Conservation (phyloP, 2,329 filamentous ascomycete species). For the Scytalidium lignicola region DNA sequence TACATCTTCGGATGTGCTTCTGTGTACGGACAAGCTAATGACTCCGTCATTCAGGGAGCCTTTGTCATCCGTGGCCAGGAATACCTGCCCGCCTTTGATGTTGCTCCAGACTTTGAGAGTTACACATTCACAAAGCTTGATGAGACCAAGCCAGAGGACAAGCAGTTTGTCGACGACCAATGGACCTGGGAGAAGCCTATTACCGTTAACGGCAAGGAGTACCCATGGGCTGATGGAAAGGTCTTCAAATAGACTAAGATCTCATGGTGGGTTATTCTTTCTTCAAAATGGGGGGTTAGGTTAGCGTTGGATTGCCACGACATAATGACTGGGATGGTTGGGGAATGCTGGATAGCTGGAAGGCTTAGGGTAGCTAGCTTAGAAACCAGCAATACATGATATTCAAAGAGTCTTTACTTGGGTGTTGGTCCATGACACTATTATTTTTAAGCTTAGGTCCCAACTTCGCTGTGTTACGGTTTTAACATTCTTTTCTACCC, state of each 20-base stretch:
- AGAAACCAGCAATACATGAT: not conserved
- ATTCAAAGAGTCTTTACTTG: slow-evolving; percentile 1
- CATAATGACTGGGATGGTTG: not conserved
- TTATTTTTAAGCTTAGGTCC: not conserved
- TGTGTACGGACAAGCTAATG: slow-evolving; percentile 84
- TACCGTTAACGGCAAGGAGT: slow-evolving; percentile 78
- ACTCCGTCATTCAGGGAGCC: slow-evolving; percentile 86
- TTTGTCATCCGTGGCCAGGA: slow-evolving; percentile 95
- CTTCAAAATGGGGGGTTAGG: not conserved
- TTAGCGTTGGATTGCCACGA: not conserved
- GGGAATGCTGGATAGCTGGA: not conserved
- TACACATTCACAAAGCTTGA: slow-evolving; percentile 97
- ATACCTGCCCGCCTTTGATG: slow-evolving; percentile 79
- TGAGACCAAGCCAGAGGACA: slow-evolving; percentile 77
- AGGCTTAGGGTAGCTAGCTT: not conserved
- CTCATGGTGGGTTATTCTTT: not conserved
- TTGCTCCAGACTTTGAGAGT: slow-evolving; percentile 95
- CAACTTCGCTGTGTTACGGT: too few species aligned
- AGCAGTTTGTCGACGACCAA: slow-evolving; percentile 75
- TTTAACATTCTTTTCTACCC: too few species aligned
- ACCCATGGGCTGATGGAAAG: slow-evolving; percentile 86
- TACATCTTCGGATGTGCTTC: slow-evolving; percentile 89
- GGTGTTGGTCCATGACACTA: not conserved
- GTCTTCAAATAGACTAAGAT: slow-evolving; percentile 83
- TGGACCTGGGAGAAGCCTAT: slow-evolving; percentile 92